Conservation (phyloP, 164 flowering plant species). For the Brasenia schreberi region DNA sequence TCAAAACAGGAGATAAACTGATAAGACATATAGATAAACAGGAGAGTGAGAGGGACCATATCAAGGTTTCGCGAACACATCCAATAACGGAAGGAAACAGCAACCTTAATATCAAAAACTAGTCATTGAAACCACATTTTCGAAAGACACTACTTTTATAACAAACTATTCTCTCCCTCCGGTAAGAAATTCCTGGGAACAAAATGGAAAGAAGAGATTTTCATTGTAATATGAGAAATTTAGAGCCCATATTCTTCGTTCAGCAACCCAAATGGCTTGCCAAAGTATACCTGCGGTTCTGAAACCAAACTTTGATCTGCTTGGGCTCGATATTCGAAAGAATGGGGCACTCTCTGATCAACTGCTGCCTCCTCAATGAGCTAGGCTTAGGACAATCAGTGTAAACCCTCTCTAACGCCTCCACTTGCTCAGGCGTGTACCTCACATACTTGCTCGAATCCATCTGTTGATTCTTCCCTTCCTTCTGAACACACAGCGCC, state of each 20-base stretch:
- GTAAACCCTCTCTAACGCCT: conserved; percentile 80
- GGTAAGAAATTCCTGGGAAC: background rate
- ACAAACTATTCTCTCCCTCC: background rate
- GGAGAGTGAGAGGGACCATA: too few species aligned
- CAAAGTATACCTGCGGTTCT: conserved; percentile 55
- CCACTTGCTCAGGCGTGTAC: conserved; percentile 85
- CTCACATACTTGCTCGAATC: conserved; percentile 73
- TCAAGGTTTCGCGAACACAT: too few species aligned
- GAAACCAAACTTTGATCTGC: conserved; percentile 96
- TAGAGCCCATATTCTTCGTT: background rate
- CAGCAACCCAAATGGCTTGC: too few species aligned
- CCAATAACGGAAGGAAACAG: background rate
- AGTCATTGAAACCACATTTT: background rate
- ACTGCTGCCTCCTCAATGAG: conserved; percentile 67
- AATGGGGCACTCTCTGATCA: conserved; percentile 72
- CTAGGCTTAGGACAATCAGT: conserved; percentile 83
- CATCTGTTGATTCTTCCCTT: conserved; percentile 21
- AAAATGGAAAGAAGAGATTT: background rate
- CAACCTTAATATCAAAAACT: background rate
- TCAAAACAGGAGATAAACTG: too few species aligned
- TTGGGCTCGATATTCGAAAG: conserved; percentile 80
- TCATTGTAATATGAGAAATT: background rate
- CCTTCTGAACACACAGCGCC: conserved; percentile 36
- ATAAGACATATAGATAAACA: too few species aligned
- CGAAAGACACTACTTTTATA: background rate